Base-by-base conservation (phyloP, 2,329 filamentous ascomycete species). In the Nectriaceae sp. region DNA sequence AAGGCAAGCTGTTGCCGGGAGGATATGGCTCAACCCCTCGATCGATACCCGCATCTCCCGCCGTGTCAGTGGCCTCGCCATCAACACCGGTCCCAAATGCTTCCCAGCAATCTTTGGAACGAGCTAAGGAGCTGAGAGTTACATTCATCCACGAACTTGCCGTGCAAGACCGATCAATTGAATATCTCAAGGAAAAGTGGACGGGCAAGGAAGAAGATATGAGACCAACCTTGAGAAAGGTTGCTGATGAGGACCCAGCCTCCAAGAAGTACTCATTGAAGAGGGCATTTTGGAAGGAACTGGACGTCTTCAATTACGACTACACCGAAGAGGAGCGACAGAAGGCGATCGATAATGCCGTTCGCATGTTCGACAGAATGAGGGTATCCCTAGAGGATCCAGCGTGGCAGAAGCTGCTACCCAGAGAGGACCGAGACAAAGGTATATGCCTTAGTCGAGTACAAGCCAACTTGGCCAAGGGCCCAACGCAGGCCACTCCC, bases 251-350 rank as follows among this genome's bases (percentile, higher is more conserved):
- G 45, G 73, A 78, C 48, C 53, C 71, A 4, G 65, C 70, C 3
- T 69, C 69, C 4, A 74, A 79, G 51, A 82, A 75, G 55, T 87
- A 79, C 75, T 67, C 71, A 26, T 66, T 86, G 56, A 76, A 77
- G 52, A 82, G 80, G 66, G 68, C 73, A 20, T 80, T 75, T 53
- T 87, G 78, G 76, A 84, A 78, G 65, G 83, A 87, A 54, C 73
- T 87, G 13, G 82, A 87, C 55, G 79, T 85, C 19, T 87, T 79
- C 76, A 78, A 75, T 48, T 84, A 84, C 63, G 70, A 78, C 21
- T 87, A 86, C 60, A 72, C 65, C 31, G 67, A 75, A 16, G 75
- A 78, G 24, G 76, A 83, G 51, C 78, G 83, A 22, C 74, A 89
- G 63, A 69, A 76, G 58, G 77, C 80, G 53, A 78, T 86, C 62